Evolutionary conservation across 2,329 filamentous ascomycete species (phyloP).

Genomic region (Ascochyta rabiei): DNA sequence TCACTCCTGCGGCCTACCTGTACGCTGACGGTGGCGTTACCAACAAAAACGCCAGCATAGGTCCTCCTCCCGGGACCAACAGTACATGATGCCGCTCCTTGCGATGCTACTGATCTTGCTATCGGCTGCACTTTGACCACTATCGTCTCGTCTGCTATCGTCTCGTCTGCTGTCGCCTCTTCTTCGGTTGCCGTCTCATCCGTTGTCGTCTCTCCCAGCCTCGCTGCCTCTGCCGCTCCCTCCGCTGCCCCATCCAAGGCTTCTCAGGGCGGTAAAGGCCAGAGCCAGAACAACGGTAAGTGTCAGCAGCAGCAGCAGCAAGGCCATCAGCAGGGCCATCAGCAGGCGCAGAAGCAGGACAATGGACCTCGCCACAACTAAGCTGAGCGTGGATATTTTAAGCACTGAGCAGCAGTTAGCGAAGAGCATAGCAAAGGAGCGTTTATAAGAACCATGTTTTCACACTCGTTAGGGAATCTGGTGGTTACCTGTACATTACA

Average conservation of each 20-base stretch:
- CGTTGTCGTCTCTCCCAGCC: neutral
- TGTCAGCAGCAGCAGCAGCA: constrained; percentile 1
- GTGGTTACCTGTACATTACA: constrained; percentile 24
- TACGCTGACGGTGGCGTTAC: constrained; percentile 38
- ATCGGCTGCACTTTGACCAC: constrained; percentile 15
- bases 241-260: constrained; percentile 1
- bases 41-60: constrained; percentile 29
- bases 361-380: constrained; percentile 1
- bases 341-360: constrained; percentile 5
- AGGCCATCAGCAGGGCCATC: neutral
- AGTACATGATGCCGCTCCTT: constrained; percentile 6
- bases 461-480: constrained; percentile 22
- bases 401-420: constrained; percentile 11
- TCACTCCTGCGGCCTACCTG: constrained; percentile 35
- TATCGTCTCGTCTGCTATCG: constrained; percentile 9
- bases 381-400: neutral
- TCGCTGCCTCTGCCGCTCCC: neutral
- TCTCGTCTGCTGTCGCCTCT: constrained; percentile 5
- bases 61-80: constrained; percentile 19
- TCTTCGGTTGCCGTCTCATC: constrained; percentile 2
- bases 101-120: constrained; percentile 2
- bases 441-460: constrained; percentile 17
- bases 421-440: constrained; percentile 9
- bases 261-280: constrained; percentile 8
- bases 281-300: constrained; percentile 3